phyloP scores from a whole-genome alignment of 306 rosid species.

The Casuarina glauca region DNA sequence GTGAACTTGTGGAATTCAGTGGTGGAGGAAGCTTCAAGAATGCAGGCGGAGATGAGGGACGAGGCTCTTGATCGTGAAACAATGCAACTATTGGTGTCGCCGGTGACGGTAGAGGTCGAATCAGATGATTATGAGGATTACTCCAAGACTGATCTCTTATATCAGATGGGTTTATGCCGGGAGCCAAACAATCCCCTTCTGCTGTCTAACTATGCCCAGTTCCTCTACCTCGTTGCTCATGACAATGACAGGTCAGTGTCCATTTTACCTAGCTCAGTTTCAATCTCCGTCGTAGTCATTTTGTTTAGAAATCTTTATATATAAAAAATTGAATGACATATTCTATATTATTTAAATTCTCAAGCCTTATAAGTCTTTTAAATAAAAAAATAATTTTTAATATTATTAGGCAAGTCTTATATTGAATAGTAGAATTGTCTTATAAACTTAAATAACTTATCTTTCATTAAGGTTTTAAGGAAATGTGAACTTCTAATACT shows the following conservation, averaged over 20 bases:
- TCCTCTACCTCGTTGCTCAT: constrained; percentile 63
- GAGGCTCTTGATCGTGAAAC: constrained; percentile 49
- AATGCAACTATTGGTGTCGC: constrained; percentile 41
- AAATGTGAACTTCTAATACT: too few relatives aligned
- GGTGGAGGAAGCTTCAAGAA: constrained; percentile 54
- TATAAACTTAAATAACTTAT: too few relatives aligned
- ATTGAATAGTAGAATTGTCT: too few relatives aligned
- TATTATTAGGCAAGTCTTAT: too few relatives aligned
- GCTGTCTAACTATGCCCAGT: constrained; percentile 79
- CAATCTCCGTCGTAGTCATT: not conserved
- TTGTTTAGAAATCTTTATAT: not conserved
- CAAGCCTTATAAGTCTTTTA: too few relatives aligned
- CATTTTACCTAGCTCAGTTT: not conserved
- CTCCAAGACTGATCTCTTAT: constrained; percentile 54
- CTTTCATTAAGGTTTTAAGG: too few relatives aligned
- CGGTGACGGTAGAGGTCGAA: constrained; percentile 53
- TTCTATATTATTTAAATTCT: too few relatives aligned
- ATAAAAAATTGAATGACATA: not conserved
- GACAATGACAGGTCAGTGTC: constrained; percentile 57
- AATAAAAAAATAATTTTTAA: too few relatives aligned
- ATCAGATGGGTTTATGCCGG: constrained; percentile 42
- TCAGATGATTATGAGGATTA: constrained; percentile 53
- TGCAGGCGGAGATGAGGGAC: constrained; percentile 35
- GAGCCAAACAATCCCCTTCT: constrained; percentile 66
- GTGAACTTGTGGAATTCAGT: constrained; percentile 53